Percentiles rank a stretch among this genome's conserved stretches.
Conservation (phyloP, 176 grass and related monocot species). For the Tillandsia fasciculata region DNA sequence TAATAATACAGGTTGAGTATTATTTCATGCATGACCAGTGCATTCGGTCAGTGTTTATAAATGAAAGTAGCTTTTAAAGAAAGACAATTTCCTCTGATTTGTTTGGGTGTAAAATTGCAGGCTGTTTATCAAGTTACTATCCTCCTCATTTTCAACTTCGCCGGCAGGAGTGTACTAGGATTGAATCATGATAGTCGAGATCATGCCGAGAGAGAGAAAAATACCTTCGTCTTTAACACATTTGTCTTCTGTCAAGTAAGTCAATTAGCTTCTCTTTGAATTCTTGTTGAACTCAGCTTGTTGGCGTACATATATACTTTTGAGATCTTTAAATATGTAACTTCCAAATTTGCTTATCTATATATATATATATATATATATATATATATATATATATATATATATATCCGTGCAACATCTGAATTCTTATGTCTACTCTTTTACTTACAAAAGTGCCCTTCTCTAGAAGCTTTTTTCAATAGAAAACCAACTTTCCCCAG, state of each 20-base stretch:
- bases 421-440: neutral
- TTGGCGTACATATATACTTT: constrained; percentile 12
- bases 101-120: constrained; percentile 31
- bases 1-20: constrained; percentile 65
- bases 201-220: constrained; percentile 73
- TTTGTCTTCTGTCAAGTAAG: constrained; percentile 83
- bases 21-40: constrained; percentile 7
- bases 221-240: constrained; percentile 91
- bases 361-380: constrained; percentile 16
- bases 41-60: constrained; percentile 1
- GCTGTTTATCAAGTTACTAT: constrained; percentile 84
- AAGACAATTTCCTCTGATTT: constrained; percentile 7
- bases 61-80: neutral
- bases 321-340: neutral
- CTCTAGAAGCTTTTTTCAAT: neutral
- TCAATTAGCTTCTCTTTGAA: constrained; percentile 37
- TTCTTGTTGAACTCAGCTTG: neutral
- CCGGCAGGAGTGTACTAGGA: constrained; percentile 49
- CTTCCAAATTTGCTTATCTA: neutral
- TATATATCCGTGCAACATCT: constrained; percentile 6
- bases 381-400: constrained; percentile 14
- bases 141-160: constrained; percentile 71
- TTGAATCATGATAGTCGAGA: constrained; percentile 39
- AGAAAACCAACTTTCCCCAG: no score
- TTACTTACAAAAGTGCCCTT: neutral